A percentile compares a stretch with the other conserved stretches of the same genome.
Evolutionary conservation across 805 yeast species (phyloP).

Genomic region (Metschnikowia henanensis): DNA sequence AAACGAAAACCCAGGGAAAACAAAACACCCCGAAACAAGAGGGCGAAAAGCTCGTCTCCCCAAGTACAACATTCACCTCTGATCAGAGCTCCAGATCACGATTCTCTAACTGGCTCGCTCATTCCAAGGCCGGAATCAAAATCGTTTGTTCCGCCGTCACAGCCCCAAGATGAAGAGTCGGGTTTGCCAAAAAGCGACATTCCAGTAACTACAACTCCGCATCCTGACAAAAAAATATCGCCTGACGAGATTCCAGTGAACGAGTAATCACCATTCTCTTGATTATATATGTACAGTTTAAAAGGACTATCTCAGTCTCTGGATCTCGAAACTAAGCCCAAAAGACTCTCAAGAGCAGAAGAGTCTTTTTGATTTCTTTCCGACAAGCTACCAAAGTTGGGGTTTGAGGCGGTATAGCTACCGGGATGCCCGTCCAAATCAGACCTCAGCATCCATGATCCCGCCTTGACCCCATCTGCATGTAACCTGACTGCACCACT

Average conservation of each 20-base stretch:
- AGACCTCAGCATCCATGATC: constrained; percentile 39
- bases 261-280: background rate
- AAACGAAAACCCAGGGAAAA: constrained; percentile 35
- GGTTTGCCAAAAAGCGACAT: background rate
- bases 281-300: background rate
- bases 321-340: constrained; percentile 20
- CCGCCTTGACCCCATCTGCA: constrained; percentile 42
- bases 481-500: constrained; percentile 40
- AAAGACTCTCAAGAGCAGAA: constrained; percentile 18
- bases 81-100: no score
- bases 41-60: constrained; percentile 15
- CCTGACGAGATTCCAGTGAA: no score
- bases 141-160: no score
- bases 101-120: no score
- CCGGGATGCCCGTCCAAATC: constrained; percentile 19
- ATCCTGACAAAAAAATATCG: background rate
- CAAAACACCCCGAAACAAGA: constrained; percentile 20
- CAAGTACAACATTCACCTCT: no score
- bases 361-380: constrained; percentile 33
- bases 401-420: constrained; percentile 33
- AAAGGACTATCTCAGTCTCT: constrained; percentile 8
- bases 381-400: constrained; percentile 31
- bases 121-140: no score
- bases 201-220: background rate
- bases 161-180: no score